A percentile compares a stretch with the other conserved stretches of the same genome.
Evolutionary conservation across 2,329 filamentous ascomycete genomes (phyloP).

Genomic region (Penicillium freii): DNA sequence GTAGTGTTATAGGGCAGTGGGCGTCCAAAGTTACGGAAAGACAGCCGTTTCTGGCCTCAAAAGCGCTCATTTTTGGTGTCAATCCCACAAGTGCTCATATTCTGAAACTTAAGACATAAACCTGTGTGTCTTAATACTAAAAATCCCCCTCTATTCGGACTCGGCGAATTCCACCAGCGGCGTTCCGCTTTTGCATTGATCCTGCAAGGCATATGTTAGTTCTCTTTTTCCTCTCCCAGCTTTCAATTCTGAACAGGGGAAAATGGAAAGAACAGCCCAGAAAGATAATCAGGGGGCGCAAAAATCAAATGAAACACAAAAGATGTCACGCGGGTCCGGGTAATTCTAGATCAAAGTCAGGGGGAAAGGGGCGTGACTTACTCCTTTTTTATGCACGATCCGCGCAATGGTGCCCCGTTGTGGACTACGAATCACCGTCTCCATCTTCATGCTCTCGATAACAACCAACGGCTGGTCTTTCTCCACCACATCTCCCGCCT

Average conservation of each 20-base stretch:
- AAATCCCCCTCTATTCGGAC: neutral
- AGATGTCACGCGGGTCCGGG: slow-evolving; percentile 1
- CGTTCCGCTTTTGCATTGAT: slow-evolving; percentile 75
- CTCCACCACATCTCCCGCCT: slow-evolving; percentile 75
- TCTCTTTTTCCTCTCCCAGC: neutral
- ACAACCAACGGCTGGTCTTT: slow-evolving; percentile 88
- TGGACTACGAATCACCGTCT: slow-evolving; percentile 76
- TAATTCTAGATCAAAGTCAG: slow-evolving; percentile 8
- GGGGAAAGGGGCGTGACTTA: slow-evolving; percentile 46
- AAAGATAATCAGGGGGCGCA: neutral
- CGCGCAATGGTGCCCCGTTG: slow-evolving; percentile 70
- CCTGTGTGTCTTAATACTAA: neutral
- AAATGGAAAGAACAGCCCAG: neutral
- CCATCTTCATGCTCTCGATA: slow-evolving; percentile 91
- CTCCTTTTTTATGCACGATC: slow-evolving; percentile 71
- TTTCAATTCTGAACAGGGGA: no score
- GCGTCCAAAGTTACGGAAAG: no score
- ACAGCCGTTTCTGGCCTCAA: no score
- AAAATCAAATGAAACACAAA: neutral
- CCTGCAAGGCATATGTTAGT: slow-evolving; percentile 48
- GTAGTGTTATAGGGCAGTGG: no score
- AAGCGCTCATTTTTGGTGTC: no score
- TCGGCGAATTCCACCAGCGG: slow-evolving; percentile 69
- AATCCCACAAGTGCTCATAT: no score
- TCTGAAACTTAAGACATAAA: no score